Base-by-base conservation (phyloP, 2,329 filamentous ascomycete species). In the Zasmidium angulare region DNA sequence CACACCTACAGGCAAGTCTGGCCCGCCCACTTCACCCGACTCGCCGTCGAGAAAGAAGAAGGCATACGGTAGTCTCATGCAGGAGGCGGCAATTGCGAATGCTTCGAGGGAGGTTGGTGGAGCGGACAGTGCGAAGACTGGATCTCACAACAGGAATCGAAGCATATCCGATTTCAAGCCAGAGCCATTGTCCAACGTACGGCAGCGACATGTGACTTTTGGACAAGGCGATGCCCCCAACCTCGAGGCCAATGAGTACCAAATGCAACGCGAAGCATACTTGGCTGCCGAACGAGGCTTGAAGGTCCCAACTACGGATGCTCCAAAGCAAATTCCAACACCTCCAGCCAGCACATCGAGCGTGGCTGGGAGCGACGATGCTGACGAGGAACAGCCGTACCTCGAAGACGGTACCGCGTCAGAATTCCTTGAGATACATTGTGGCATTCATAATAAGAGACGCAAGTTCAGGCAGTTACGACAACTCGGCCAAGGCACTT, bases 131-230 rank as follows among this genome's bases (percentile, higher is more conserved):
- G 56, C 53, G 22, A 64, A 66, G 51, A 48, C 60, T 46, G 56
- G 46, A 22, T 49, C 63, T 19, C 89, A 72, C 57, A 79, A 80
- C 12, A 84, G 90, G 60, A 92, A 95, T 73, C 84, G 93, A 68
- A 97, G 93, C 74, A 79, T 95, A 23, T 96, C 92, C 77, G 93
- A 97, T 65, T 96, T 96, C 74, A 82, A 86, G 0, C 91, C 92
- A 1, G 89, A 95, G 55, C 78, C 84, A 3, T 79, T 88, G 64
- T 81, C 86, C 47, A 83, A 89, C 52, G 82, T 88, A 0, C 89
- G 86, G 69, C 77, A 79, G 29, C 85, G 91, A 47, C 87, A 91
- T 63, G 83, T 90, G 56, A 90, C 89, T 0, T 86, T 95, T 17
- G 86, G 86, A 0, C 80, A 86, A 1, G 65, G 81, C 69, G 68